Conservation (phyloP, 441 rosid genomes). For the Erodium moschatum region DNA sequence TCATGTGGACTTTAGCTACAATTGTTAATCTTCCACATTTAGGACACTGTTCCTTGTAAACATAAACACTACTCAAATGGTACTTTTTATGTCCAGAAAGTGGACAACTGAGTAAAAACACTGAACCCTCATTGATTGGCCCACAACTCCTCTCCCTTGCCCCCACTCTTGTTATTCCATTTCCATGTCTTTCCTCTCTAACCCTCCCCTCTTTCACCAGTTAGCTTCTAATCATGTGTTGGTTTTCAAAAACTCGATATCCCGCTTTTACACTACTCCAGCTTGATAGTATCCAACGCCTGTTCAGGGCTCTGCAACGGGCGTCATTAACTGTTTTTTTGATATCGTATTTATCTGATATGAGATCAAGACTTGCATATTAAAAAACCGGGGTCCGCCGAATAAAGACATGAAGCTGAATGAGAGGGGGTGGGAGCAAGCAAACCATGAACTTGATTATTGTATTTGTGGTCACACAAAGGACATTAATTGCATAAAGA, state of each 20-base stretch:
- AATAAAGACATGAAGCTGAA: too few relatives aligned
- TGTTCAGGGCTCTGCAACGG: too few relatives aligned
- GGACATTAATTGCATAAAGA: not conserved
- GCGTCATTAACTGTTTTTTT: too few relatives aligned
- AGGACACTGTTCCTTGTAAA: not conserved
- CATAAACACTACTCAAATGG: not conserved
- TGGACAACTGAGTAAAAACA: not conserved
- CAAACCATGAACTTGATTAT: not conserved
- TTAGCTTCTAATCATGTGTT: not conserved
- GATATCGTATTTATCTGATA: too few relatives aligned
- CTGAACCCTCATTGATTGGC: not conserved
- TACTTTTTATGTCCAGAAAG: not conserved
- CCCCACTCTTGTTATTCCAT: too few relatives aligned
- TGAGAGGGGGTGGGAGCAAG: not conserved
- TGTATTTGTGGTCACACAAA: not conserved
- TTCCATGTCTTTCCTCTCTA: not conserved
- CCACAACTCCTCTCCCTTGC: too few relatives aligned
- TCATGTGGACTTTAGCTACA: conserved; percentile 4
- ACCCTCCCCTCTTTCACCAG: not conserved
- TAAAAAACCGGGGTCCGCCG: too few relatives aligned
- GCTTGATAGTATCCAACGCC: too few relatives aligned
- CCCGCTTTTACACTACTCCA: too few relatives aligned
- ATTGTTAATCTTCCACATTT: not conserved
- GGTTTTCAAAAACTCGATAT: too few relatives aligned
- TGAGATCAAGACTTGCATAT: too few relatives aligned